Evolutionary conservation across 1,284 basidiomycete species (phyloP), one percentile per base, ranked within the genome.

Genomic region (Sutorius eximius): DNA sequence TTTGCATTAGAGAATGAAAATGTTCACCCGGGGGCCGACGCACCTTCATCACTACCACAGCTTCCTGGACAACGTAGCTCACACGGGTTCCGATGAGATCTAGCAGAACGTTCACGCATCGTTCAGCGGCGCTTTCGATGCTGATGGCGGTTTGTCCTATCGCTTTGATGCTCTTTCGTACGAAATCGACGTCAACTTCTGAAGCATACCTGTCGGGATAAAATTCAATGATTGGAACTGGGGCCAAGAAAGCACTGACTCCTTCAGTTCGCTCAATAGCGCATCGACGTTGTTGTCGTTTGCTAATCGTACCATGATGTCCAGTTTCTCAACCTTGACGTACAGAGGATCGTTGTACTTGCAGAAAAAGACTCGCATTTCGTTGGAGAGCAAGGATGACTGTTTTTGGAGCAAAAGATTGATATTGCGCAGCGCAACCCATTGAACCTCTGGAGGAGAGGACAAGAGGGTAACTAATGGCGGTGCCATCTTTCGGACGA

Each of bases 361-460:
- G 87, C 97, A 99, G 79, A 99, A 99, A 74, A 99, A 99, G 24
- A 99, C 95, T 55, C 95, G 87, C 87, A 99, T 95, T 74, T 99
- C 96, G 73, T 92, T 95, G 29, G 89, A 85, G 7, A 99, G 82
- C 52, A 98, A 81, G 56, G 95, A 91, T 1, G 93, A 79, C 4
- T 93, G 86, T 64, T 95, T 94, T 73, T 99, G 97, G 20, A 98
- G 83, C 47, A 99, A 83, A 46, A 99, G 83, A 66, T 98, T 96
- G 78, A 98, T 95, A 70, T 99, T 98, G 30, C 96, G 85, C 51
- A 99, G 78, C 1, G 93, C 95, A 50, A 99, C 96, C 91, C 95
- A 99, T 75, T 99, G 96, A 1, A 99, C 87, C 61, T 91, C 89
- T 5, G 88, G 87, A 6, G 88, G 87, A 7, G 87, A 86, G 3